Evolutionary conservation across 768 basidiomycete genomes (phyloP).

Genomic region (Amanita thiersii): DNA sequence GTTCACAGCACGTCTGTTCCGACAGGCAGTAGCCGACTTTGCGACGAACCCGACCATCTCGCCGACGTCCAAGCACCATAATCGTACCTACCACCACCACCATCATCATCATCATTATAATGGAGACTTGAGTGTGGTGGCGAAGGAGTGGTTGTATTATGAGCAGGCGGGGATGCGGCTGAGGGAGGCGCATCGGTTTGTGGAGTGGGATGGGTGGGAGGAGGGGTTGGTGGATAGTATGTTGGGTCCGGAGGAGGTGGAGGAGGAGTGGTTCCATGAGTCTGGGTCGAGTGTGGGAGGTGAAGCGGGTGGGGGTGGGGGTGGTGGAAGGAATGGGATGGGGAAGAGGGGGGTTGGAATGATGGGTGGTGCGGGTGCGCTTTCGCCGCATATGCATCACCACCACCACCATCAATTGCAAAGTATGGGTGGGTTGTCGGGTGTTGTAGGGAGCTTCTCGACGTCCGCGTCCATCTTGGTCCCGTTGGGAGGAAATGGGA

Average conservation of each 20-base stretch:
- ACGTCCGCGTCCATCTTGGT: not conserved
- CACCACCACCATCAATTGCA: too few species aligned
- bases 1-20: constrained; percentile 66
- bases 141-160: constrained; percentile 67
- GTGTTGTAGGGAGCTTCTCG: constrained; percentile 1
- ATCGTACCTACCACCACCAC: constrained; percentile 12
- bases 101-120: constrained; percentile 12
- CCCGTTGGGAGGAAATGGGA: not conserved
- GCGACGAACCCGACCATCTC: constrained; percentile 20
- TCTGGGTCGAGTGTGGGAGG: constrained; percentile 17
- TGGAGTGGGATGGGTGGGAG: constrained; percentile 91
- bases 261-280: constrained; percentile 64
- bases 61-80: constrained; percentile 1
- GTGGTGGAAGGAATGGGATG: too few species aligned
- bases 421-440: not conserved
- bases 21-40: constrained; percentile 49
- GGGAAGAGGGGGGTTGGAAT: too few species aligned
- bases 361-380: too few species aligned
- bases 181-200: constrained; percentile 72
- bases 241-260: constrained; percentile 61
- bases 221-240: constrained; percentile 74
- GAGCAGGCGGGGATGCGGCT: constrained; percentile 59
- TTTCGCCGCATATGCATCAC: too few species aligned
- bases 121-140: constrained; percentile 31
- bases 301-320: too few species aligned